Evolutionary conservation across 2,329 filamentous ascomycete genomes (phyloP), one percentile per base, ranked within the genome.

Genomic region (Atkinsonella texensis): DNA sequence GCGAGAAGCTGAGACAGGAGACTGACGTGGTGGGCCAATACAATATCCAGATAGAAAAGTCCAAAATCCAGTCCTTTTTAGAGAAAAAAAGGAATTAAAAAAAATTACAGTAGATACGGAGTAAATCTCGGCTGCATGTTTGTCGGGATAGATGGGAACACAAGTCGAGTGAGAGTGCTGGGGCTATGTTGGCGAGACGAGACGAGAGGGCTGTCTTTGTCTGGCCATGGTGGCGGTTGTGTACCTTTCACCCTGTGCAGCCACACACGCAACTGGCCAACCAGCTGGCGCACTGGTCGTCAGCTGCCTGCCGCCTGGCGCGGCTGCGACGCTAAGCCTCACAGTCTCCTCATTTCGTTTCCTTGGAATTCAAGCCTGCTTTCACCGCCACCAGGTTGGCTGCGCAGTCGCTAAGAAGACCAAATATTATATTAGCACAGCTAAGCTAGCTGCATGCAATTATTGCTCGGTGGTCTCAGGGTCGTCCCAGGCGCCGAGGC

Each of bases 151-250:
- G 18, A 3, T 33, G 43, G 43, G 40, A 42, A 13, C 40, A 42
- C 13, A 15, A 5, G 40, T 42, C 40, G 18, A n/a, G 40, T 11
- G 13, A 8, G 35, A 8, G 35, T 42, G n/a, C n/a, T 42, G 43
- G 43, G 43, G 43, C 43, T 46, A 23, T 46, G 43, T 46, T 46
- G n/a, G n/a, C n/a, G n/a, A n/a, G n/a, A n/a, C n/a, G n/a, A n/a
- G n/a, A n/a, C n/a, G n/a, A n/a, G n/a, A n/a, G n/a, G n/a, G n/a
- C n/a, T n/a, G 20, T 23, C 20, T 5, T 23, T 23, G 20, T 23
- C 20, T 23, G 20, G 3, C 20, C 20, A 23, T 23, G 2, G 28
- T 28, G 28, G 28, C 5, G 28, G 28, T 28, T 28, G 28, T 28
- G 28, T 28, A 8, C 28, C 28, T 28, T 28, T 28, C 28, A 28